A percentile compares a stretch with the other conserved stretches of the same genome.
Conservation (phyloP, 2,329 filamentous ascomycete species). For the Samsoniella hepiali region DNA sequence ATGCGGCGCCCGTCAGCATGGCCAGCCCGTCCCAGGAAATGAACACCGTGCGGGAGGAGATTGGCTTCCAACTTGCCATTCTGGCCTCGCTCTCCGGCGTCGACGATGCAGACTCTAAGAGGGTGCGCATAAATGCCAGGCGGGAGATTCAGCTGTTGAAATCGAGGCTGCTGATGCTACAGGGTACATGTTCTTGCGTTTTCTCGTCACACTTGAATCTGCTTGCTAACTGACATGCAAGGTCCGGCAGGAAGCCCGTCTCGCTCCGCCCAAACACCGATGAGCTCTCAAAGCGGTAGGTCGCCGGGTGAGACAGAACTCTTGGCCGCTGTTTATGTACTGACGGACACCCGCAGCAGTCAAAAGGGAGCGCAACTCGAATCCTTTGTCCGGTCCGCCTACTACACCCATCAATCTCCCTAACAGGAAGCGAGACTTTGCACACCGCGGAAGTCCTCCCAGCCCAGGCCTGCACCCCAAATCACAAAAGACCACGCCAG, state of each 20-base stretch:
- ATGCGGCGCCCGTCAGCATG: constrained; percentile 20
- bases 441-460: constrained; percentile 5
- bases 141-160: not conserved
- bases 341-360: not conserved
- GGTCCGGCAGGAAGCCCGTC: not conserved
- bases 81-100: constrained; percentile 38
- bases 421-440: constrained; percentile 8
- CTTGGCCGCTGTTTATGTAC: not conserved
- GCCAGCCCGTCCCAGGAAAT: constrained; percentile 21
- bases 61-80: constrained; percentile 42
- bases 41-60: constrained; percentile 37
- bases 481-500: constrained; percentile 31
- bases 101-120: constrained; percentile 6
- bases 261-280: not conserved
- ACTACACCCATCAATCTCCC: constrained; percentile 6
- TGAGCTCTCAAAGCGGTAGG: not conserved
- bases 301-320: not conserved
- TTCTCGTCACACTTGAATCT: not conserved
- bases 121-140: not conserved
- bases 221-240: no score
- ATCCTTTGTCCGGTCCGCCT: not conserved
- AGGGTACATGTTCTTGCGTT: not conserved
- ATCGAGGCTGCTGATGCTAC: not conserved
- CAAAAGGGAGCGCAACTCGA: not conserved
- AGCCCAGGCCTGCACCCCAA: not conserved